Conservation (phyloP, 768 basidiomycete genomes). For the Glaciozyma martinii region DNA sequence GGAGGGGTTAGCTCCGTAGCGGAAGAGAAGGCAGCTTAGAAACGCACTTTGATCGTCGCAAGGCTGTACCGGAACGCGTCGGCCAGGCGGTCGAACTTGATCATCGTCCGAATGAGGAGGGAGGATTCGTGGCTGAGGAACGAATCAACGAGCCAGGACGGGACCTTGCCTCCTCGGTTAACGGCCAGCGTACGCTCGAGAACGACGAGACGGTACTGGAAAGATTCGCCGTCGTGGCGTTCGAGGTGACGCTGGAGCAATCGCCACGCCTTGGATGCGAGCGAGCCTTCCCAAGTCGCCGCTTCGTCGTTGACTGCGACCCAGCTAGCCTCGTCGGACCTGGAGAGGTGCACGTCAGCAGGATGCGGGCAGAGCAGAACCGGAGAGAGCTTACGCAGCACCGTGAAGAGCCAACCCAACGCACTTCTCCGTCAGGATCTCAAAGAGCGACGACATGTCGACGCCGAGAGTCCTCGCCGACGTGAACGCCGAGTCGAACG, state of each 20-base stretch:
- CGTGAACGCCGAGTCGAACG: conserved; percentile 68
- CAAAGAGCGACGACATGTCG: conserved; percentile 81
- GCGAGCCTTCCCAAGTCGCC: conserved; percentile 71
- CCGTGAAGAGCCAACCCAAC: conserved; percentile 51
- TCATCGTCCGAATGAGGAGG: conserved; percentile 65
- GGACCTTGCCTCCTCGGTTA: conserved; percentile 53
- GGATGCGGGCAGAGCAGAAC: background rate
- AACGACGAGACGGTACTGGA: conserved; percentile 66
- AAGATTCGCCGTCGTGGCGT: conserved; percentile 66
- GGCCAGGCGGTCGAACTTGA: conserved; percentile 70
- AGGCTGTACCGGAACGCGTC: conserved; percentile 51
- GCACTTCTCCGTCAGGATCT: conserved; percentile 66
- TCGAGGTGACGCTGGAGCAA: conserved; percentile 73
- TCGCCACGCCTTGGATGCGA: conserved; percentile 73
- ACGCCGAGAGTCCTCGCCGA: conserved; percentile 65
- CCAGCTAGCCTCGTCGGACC: conserved; percentile 71
- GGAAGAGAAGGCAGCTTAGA: conserved; percentile 34
- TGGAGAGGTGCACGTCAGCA: conserved; percentile 37
- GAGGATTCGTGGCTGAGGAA: conserved; percentile 61
- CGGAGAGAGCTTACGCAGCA: conserved; percentile 40
- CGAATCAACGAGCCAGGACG: conserved; percentile 71
- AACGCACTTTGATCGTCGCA: conserved; percentile 47
- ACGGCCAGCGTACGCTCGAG: conserved; percentile 66
- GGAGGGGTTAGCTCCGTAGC: conserved; percentile 37
- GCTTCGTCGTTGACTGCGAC: conserved; percentile 63